A percentile compares a stretch with the other conserved stretches of the same genome.
These are phyloP conservation scores for Penicillium desertorum DNA, from an alignment of 495 filamentous ascomycete species.

Conservation along the genomic window DNA sequence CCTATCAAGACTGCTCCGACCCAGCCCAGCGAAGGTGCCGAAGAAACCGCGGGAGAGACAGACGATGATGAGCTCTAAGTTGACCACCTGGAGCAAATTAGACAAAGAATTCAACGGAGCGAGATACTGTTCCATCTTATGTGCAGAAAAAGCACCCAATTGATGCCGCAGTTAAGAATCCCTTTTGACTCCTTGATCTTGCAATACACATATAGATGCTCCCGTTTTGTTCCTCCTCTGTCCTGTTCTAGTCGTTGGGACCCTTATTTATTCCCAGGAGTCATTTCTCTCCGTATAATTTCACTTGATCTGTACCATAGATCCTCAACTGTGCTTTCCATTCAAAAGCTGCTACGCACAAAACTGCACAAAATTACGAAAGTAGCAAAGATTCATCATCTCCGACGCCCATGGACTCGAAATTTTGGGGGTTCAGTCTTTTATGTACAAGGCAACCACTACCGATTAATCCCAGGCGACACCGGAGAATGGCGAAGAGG, in stretches of 20 bases:
- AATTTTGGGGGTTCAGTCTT: constrained; percentile 38
- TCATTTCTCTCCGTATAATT: background rate
- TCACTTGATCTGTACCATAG: background rate
- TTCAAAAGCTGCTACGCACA: background rate
- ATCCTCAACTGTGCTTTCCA: background rate
- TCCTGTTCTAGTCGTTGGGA: background rate
- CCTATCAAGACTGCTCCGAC: constrained; percentile 6
- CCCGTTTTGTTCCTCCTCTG: background rate
- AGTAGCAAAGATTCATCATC: constrained; percentile 7
- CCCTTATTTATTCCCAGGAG: background rate
- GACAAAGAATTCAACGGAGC: background rate
- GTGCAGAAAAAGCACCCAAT: background rate
- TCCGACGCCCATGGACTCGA: constrained; percentile 23
- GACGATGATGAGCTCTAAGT: constrained; percentile 55
- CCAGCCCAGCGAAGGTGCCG: constrained; percentile 16
- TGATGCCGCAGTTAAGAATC: background rate
- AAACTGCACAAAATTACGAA: constrained; percentile 1
- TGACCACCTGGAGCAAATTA: background rate
- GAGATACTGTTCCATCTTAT: background rate
- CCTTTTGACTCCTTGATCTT: background rate
- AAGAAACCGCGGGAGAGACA: constrained; percentile 46
- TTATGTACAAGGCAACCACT: constrained; percentile 48
- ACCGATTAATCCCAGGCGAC: constrained; percentile 27
- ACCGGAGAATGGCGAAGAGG: constrained; percentile 28
- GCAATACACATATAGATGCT: background rate